Base-by-base conservation (phyloP, 805 yeast genomes). In the Kuraishia cidri region DNA sequence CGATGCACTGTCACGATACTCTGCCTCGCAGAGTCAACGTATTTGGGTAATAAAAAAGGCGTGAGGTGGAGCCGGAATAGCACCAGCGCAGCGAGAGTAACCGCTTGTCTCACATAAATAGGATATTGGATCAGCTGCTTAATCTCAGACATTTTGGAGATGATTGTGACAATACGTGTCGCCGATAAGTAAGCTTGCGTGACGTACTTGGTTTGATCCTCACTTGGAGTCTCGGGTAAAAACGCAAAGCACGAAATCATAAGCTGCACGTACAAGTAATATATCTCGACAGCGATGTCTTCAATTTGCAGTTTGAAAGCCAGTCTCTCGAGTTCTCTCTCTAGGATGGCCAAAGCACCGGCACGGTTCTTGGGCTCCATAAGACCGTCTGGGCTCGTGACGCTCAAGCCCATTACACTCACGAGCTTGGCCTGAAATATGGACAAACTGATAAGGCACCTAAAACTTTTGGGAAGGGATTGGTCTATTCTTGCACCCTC, bases 1-100 rank as follows among this genome's bases (percentile, higher is more conserved):
- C 96, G 66, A 54, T 88, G 96, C 3, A 86, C 94, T 0, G 96
- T 88, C 10, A 88, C 96, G 45, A 88, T 83, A 4, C 94, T 82
- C 54, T 88, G 96, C 42, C 97, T 69, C 1, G 95, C 88, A 20
- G 94, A 80, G 46, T 86, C 94, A 26, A 85, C 74, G 48, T 79
- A 84, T 50, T 74, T 79, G 45, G 79, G 81, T 30, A 80, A 54
- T 31, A 86, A 62, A 37, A 76, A 66, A 3, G 94, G 83, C 0
- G 94, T 79, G 36, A 85, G 60, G 46, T 86, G 95, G 26, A 88
- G 63, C 43, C 88, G 74, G 64, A 88, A 88, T 18, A 88, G 60
- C 12, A 84, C 64, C 26, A 87, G 64, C 0, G 88, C 92, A 1
- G 88, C 78, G 48, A 77, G 80, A 1, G 92, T 75, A 20, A 82